A percentile compares a stretch with the other conserved stretches of the same genome.
Evolutionary conservation across 306 rosid genomes (phyloP).

Genomic region (Quercus wislizeni): DNA sequence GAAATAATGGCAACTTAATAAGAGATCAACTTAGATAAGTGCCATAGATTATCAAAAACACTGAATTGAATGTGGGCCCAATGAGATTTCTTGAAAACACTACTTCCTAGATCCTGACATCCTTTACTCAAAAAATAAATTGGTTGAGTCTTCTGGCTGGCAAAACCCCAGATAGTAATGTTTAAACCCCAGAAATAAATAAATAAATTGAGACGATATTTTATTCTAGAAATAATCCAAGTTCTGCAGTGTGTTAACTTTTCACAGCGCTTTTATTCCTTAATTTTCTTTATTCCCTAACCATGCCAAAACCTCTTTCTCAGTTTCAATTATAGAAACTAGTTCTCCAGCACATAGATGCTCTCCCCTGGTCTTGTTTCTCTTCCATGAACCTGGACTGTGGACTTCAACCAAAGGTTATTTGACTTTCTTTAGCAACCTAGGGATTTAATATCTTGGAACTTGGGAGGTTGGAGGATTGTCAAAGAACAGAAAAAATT

Average conservation of each 20-base stretch:
- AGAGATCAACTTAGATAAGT: too few species aligned
- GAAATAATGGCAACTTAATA: background rate
- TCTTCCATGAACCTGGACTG: too few species aligned
- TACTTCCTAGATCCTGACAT: background rate
- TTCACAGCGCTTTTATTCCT: background rate
- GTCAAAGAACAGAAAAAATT: background rate
- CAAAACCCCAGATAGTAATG: background rate
- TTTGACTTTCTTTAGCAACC: background rate
- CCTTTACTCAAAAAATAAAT: background rate
- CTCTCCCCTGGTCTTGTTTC: background rate
- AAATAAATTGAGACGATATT: background rate
- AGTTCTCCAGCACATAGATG: background rate
- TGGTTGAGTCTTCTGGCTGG: background rate
- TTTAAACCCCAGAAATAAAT: background rate
- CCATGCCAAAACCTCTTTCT: background rate
- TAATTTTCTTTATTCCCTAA: background rate
- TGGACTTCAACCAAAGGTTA: too few species aligned
- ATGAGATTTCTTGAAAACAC: background rate
- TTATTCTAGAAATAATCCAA: background rate
- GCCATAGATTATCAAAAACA: background rate
- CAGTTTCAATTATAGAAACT: background rate
- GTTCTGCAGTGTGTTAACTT: background rate
- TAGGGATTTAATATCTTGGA: background rate
- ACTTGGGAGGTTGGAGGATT: background rate
- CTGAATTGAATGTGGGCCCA: background rate